Evolutionary conservation across 441 rosid genomes (phyloP).

Genomic region (Biscutella auriculata): DNA sequence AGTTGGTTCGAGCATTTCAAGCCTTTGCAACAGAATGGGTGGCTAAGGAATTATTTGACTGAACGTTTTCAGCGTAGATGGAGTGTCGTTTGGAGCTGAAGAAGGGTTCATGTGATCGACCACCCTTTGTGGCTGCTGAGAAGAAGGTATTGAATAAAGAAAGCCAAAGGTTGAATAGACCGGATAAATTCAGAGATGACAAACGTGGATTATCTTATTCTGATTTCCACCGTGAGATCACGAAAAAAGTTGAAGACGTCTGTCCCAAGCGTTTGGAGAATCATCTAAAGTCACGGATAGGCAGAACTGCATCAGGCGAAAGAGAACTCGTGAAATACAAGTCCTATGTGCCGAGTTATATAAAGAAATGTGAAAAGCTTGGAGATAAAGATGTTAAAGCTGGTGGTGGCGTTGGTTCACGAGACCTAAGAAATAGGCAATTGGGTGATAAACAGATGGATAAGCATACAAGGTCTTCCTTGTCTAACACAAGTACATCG

Average conservation of each 20-base stretch:
- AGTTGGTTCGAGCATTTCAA: background rate
- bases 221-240: conserved; percentile 37
- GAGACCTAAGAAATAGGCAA: background rate
- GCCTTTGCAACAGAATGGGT: background rate
- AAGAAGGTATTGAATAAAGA: conserved; percentile 22
- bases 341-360: conserved; percentile 20
- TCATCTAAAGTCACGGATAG: conserved; percentile 20
- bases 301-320: conserved; percentile 20
- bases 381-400: conserved; percentile 9
- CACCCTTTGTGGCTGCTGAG: conserved; percentile 19
- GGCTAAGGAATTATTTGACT: background rate
- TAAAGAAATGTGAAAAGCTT: conserved; percentile 13
- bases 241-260: conserved; percentile 26
- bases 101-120: conserved; percentile 16
- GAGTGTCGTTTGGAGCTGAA: conserved; percentile 20
- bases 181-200: conserved; percentile 32
- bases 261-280: conserved; percentile 26
- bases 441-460: background rate
- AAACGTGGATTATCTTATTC: conserved; percentile 37
- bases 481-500: conserved; percentile 40
- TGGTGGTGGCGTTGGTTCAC: conserved; percentile 1
- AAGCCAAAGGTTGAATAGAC: conserved; percentile 20
- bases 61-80: too few species aligned
- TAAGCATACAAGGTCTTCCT: conserved; percentile 37
- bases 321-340: conserved; percentile 19